These are phyloP conservation scores for Dendrobium chrysotoxum DNA, from an alignment of 106 monocot genomes.

Conservation along the genomic window DNA sequence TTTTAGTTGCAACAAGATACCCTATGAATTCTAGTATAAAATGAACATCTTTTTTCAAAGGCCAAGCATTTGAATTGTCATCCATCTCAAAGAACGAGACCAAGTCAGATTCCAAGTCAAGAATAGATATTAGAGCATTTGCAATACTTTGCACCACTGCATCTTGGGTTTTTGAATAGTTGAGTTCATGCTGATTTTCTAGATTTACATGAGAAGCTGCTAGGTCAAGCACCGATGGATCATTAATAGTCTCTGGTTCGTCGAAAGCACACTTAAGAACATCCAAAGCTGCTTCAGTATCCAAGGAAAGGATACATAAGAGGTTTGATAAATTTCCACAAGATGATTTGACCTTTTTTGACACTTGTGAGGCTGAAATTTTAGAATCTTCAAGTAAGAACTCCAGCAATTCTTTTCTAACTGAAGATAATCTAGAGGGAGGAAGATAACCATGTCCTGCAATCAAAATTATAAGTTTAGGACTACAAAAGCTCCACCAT, in stretches of 20 bases:
- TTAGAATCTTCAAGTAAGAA: slow-evolving; percentile 85
- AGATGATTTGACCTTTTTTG: slow-evolving; percentile 45
- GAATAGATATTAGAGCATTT: slow-evolving; percentile 42
- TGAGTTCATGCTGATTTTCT: slow-evolving; percentile 8
- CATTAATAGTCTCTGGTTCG: slow-evolving; percentile 14
- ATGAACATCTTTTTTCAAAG: slow-evolving; percentile 55
- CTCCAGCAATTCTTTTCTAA: slow-evolving; percentile 67
- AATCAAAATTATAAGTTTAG: slow-evolving; percentile 14
- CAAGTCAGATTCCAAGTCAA: slow-evolving; percentile 63
- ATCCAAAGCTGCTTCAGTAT: slow-evolving; percentile 82
- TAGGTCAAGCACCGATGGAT: slow-evolving; percentile 10
- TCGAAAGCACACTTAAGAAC: slow-evolving; percentile 68
- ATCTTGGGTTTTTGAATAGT: slow-evolving; percentile 22
- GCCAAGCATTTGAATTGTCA: slow-evolving; percentile 54
- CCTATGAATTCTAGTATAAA: slow-evolving; percentile 67
- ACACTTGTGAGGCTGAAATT: slow-evolving; percentile 30
- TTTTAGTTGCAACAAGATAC: slow-evolving; percentile 49
- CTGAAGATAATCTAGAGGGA: slow-evolving; percentile 37
- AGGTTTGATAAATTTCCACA: slow-evolving; percentile 64
- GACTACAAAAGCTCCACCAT: background rate
- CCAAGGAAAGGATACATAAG: slow-evolving; percentile 69
- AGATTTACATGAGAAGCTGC: background rate
- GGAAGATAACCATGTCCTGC: slow-evolving; percentile 82
- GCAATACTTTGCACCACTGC: slow-evolving; percentile 45
- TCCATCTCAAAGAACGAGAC: slow-evolving; percentile 40